A percentile compares a stretch with the other conserved stretches of the same genome.
Evolutionary conservation across 129 eudicot genomes (phyloP).

Genomic region (carrot (Daucus carota)): DNA sequence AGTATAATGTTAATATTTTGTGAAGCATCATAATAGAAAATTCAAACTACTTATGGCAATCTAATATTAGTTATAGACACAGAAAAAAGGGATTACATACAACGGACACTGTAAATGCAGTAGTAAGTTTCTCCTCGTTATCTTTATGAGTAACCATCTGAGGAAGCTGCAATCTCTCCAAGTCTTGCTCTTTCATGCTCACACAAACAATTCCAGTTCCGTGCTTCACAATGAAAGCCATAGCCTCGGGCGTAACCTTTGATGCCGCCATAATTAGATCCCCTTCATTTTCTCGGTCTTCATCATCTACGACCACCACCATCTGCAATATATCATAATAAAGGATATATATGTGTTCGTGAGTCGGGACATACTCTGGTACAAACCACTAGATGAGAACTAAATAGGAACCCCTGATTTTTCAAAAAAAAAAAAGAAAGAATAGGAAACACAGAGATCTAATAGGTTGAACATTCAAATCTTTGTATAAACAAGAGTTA

Average conservation of each 20-base stretch:
- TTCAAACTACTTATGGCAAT: not conserved
- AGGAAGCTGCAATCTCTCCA: slow-evolving; percentile 77
- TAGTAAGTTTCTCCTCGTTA: slow-evolving; percentile 67
- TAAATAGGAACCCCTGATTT: not conserved
- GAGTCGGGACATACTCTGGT: not conserved
- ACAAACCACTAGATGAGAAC: not conserved
- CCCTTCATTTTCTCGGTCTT: slow-evolving; percentile 85
- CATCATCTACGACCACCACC: slow-evolving; percentile 79
- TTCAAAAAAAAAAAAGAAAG: too few species aligned
- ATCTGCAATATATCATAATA: slow-evolving; percentile 31
- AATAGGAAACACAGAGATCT: not conserved
- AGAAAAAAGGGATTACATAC: slow-evolving; percentile 50
- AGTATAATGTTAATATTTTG: not conserved
- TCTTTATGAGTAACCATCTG: slow-evolving; percentile 53
- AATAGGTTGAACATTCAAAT: not conserved
- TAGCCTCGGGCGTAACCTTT: slow-evolving; percentile 58
- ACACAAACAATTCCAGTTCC: slow-evolving; percentile 93
- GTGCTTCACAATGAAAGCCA: slow-evolving; percentile 83
- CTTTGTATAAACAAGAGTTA: not conserved
- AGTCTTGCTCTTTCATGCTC: slow-evolving; percentile 76
- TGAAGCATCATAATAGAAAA: not conserved
- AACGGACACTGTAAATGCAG: slow-evolving; percentile 81
- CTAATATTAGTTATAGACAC: slow-evolving; percentile 28
- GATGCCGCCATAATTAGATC: slow-evolving; percentile 79
- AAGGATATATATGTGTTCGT: not conserved